A percentile compares a stretch with the other conserved stretches of the same genome.
These are phyloP conservation scores for Arbutus unedo DNA, from an alignment of 148 eudicot species.

Conservation along the genomic window DNA sequence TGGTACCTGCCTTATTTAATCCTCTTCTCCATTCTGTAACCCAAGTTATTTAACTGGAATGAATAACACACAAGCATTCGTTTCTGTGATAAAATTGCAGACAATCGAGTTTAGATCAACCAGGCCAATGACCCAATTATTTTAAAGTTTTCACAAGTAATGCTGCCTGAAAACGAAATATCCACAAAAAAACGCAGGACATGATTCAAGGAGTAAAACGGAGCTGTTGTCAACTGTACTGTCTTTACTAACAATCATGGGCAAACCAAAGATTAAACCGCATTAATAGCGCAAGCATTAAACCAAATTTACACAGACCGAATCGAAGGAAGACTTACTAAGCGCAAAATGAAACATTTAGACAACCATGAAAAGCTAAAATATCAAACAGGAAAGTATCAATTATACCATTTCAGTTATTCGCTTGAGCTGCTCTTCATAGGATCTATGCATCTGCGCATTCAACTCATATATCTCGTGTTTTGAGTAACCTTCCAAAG, in stretches of 20 bases:
- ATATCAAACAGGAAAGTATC: background rate
- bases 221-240: background rate
- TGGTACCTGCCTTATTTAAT: background rate
- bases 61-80: background rate
- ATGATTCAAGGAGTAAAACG: slow-evolving; percentile 1
- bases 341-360: too few species aligned
- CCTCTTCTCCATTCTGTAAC: background rate
- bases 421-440: slow-evolving; percentile 70
- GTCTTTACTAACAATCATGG: background rate
- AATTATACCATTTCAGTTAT: slow-evolving; percentile 69
- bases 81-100: background rate
- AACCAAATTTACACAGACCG: background rate
- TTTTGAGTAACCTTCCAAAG: slow-evolving; percentile 50
- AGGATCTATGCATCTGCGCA: slow-evolving; percentile 58
- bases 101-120: background rate
- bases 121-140: background rate
- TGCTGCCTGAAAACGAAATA: background rate
- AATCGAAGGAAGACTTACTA: background rate
- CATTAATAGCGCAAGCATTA: background rate
- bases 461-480: slow-evolving; percentile 47
- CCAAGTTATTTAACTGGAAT: background rate
- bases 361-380: background rate
- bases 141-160: background rate
- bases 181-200: background rate
- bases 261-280: background rate